A percentile compares a stretch with the other conserved stretches of the same genome.
Evolutionary conservation across 768 basidiomycete species (phyloP).

Genomic region (Lactarius tabidus): DNA sequence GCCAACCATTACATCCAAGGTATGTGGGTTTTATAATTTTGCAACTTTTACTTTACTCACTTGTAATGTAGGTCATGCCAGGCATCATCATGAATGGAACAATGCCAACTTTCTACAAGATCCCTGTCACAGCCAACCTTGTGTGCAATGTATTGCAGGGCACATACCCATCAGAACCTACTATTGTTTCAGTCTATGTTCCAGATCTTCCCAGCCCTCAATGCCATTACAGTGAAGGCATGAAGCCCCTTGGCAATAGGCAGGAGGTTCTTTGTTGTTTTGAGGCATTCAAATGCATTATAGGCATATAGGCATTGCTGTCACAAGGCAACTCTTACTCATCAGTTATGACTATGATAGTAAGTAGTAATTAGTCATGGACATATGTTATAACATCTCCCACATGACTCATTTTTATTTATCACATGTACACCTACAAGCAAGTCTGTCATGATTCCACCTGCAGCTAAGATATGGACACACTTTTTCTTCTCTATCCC

Average conservation of each 20-base stretch:
- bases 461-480: too few species aligned
- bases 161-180: background rate
- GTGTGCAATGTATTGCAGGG: background rate
- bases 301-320: background rate
- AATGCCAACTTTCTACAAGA: background rate
- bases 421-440: too few species aligned
- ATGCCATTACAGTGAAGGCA: background rate
- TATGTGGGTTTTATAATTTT: background rate
- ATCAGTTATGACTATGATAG: too few species aligned
- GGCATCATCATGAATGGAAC: conserved; percentile 54
- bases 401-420: too few species aligned
- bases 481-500: too few species aligned
- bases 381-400: too few species aligned
- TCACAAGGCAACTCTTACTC: too few species aligned
- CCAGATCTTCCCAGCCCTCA: background rate
- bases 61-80: background rate
- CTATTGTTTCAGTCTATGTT: background rate
- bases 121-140: background rate
- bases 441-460: too few species aligned
- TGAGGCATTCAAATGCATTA: background rate
- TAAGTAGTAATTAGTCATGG: too few species aligned
- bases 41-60: background rate
- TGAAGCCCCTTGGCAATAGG: background rate
- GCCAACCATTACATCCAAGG: background rate
- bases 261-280: background rate